These are phyloP conservation scores for Lycium ferocissimum DNA, from an alignment of 257 asterid genomes.

Conservation along the genomic window DNA sequence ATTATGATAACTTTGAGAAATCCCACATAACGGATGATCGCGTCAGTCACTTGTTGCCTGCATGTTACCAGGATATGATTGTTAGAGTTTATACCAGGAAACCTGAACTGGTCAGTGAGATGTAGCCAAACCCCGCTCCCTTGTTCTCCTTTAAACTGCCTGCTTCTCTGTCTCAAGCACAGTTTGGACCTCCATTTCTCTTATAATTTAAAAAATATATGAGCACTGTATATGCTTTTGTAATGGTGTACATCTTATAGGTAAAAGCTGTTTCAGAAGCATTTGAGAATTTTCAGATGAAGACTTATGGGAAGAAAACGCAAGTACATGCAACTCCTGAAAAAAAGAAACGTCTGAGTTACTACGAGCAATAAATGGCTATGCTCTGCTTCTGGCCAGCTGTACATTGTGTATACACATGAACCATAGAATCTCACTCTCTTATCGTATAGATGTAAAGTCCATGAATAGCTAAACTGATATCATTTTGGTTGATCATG, in stretches of 20 bases:
- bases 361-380: not conserved
- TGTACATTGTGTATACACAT: conserved; percentile 9
- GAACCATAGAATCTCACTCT: not conserved
- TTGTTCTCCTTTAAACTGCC: not conserved
- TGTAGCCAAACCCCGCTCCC: not conserved
- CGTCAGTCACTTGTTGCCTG: conserved; percentile 85
- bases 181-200: not conserved
- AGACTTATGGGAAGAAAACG: conserved; percentile 70
- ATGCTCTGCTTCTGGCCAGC: not conserved
- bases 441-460: not conserved
- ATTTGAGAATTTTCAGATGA: conserved; percentile 76
- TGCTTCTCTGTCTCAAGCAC: not conserved
- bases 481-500: conserved; percentile 2
- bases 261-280: conserved; percentile 80
- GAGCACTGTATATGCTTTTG: conserved; percentile 9
- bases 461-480: not conserved
- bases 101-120: conserved; percentile 61
- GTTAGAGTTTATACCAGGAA: conserved; percentile 87
- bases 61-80: conserved; percentile 79
- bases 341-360: conserved; percentile 54
- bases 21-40: conserved; percentile 51
- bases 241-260: conserved; percentile 43
- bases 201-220: not conserved
- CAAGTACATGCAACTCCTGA: conserved; percentile 88
- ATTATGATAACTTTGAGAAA: conserved; percentile 61